These are phyloP conservation scores for Triglochin maritima DNA, from an alignment of 106 monocot species.

Conservation along the genomic window DNA sequence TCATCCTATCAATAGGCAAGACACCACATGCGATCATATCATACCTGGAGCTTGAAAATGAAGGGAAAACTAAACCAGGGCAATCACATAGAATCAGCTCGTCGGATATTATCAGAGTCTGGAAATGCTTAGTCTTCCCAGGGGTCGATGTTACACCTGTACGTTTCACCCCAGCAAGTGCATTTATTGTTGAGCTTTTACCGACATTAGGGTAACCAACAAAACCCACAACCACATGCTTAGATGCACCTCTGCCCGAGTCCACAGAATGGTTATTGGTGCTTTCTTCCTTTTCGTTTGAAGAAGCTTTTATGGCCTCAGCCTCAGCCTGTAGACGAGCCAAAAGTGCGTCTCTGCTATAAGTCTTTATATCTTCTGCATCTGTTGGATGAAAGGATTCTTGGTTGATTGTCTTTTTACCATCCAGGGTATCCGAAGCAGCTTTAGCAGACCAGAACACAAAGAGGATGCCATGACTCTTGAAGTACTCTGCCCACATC, in stretches of 20 bases:
- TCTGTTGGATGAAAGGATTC: conserved; percentile 11
- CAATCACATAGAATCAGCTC: conserved; percentile 92
- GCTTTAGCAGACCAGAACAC: conserved; percentile 97
- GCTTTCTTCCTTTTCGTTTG: conserved; percentile 4
- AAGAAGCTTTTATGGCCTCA: conserved; percentile 30
- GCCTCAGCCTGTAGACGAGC: conserved; percentile 75
- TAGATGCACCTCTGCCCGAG: conserved; percentile 4
- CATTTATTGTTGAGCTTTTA: conserved; percentile 96
- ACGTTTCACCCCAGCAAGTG: conserved; percentile 72
- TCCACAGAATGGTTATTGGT: background rate
- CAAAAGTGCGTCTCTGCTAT: conserved; percentile 67
- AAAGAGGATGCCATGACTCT: conserved; percentile 47
- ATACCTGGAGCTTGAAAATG: conserved; percentile 84
- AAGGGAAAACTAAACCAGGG: conserved; percentile 92
- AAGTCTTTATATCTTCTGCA: conserved; percentile 52
- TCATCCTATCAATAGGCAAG: conserved; percentile 81
- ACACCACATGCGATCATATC: conserved; percentile 96
- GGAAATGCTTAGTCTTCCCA: conserved; percentile 97
- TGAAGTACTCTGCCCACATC: conserved; percentile 84
- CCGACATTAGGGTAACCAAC: conserved; percentile 98
- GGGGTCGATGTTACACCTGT: conserved; percentile 94
- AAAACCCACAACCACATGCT: conserved; percentile 87
- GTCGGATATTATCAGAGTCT: conserved; percentile 85
- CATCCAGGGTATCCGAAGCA: conserved; percentile 69
- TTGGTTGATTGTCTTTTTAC: conserved; percentile 30